Percentiles rank a stretch among this genome's conserved stretches.
Evolutionary conservation across 208 protist genomes (phyloP).

Genomic region (Crithidia mellificae): DNA sequence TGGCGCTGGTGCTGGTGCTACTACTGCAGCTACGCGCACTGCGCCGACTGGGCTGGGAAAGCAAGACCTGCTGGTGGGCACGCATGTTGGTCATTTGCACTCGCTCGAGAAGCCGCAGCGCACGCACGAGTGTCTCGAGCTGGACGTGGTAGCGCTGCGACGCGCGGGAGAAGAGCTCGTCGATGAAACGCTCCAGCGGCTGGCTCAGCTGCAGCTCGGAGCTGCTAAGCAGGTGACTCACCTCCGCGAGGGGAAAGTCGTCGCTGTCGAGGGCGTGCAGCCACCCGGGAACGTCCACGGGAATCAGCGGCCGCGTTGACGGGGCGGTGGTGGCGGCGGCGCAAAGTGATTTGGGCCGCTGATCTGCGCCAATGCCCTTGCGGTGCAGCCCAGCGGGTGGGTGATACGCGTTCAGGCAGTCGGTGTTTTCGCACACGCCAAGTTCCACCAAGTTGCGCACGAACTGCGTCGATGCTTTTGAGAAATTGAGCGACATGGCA

Average conservation of each 20-base stretch:
- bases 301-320: constrained; percentile 11
- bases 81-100: constrained; percentile 45
- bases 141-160: constrained; percentile 26
- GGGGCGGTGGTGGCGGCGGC: not conserved
- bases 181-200: constrained; percentile 32
- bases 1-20: no score
- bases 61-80: constrained; percentile 15
- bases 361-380: not conserved
- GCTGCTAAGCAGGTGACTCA: constrained; percentile 43
- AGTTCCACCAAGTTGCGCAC: constrained; percentile 42
- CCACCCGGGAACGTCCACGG: constrained; percentile 8
- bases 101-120: constrained; percentile 41
- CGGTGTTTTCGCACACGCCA: constrained; percentile 37
- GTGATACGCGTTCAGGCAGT: constrained; percentile 41
- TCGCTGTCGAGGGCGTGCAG: constrained; percentile 20
- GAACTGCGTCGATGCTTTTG: constrained; percentile 30
- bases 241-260: constrained; percentile 32
- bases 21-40: no score
- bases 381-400: constrained; percentile 5
- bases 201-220: constrained; percentile 30
- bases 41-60: constrained; percentile 10
- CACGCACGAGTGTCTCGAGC: constrained; percentile 39
- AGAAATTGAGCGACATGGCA: constrained; percentile 27
- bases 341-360: constrained; percentile 2
- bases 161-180: constrained; percentile 23